Conservation (phyloP, 176 grass and related monocot species). For the Aegilops umbellulata region DNA sequence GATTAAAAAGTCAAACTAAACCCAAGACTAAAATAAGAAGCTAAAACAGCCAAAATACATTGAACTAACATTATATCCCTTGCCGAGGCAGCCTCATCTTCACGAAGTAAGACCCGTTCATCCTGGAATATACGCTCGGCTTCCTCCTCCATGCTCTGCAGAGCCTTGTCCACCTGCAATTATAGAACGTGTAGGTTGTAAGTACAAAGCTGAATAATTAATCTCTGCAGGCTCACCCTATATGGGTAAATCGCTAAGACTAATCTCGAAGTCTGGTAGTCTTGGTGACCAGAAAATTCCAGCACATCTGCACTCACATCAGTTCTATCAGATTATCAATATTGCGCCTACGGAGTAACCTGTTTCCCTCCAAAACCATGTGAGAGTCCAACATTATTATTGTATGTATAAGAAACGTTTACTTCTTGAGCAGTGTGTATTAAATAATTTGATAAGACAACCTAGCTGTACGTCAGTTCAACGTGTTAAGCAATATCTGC, state of each 20-base stretch:
- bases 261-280: not conserved
- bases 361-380: not conserved
- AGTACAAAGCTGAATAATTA: conserved; percentile 19
- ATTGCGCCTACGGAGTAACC: not conserved
- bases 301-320: not conserved
- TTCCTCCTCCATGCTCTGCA: conserved; percentile 96
- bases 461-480: not conserved
- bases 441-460: not conserved
- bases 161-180: conserved; percentile 84
- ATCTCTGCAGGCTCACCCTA: not conserved
- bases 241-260: not conserved
- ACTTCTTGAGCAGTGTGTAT: not conserved
- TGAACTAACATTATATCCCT: conserved; percentile 89
- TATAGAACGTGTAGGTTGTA: conserved; percentile 7
- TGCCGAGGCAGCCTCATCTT: conserved; percentile 81
- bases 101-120: conserved; percentile 76
- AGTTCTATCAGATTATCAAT: not conserved
- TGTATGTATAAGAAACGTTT: not conserved
- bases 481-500: not conserved
- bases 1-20: conserved; percentile 11
- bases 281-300: not conserved
- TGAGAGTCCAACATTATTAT: not conserved
- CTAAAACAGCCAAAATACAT: conserved; percentile 11
- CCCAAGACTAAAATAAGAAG: not conserved
- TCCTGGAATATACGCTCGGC: conserved; percentile 87